Percentiles rank a stretch among this genome's conserved stretches.
These are phyloP conservation scores for Thermothielavioides terrestris DNA, from an alignment of 495 filamentous ascomycete genomes.

Conservation along the genomic window DNA sequence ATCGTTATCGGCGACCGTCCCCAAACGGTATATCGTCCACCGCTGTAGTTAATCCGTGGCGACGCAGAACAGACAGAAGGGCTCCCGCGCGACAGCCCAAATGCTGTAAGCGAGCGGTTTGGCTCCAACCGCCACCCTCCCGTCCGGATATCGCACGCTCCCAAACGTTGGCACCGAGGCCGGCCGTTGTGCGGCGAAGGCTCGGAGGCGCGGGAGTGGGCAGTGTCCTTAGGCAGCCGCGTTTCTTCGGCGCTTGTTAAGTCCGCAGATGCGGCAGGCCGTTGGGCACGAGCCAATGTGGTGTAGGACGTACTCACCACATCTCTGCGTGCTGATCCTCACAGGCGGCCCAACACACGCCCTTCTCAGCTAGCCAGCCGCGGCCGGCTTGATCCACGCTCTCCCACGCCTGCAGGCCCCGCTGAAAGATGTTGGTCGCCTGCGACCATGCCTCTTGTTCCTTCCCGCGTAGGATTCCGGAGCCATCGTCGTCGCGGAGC, in stretches of 20 bases:
- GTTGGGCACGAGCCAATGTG: background rate
- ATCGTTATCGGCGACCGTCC: background rate
- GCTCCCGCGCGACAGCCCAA: conserved; percentile 78
- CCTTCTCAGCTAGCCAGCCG: conserved; percentile 84
- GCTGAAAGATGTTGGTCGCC: conserved; percentile 87
- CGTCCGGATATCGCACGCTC: conserved; percentile 60
- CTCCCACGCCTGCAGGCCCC: conserved; percentile 76
- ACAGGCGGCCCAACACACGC: conserved; percentile 80
- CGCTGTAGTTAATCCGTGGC: conserved; percentile 71
- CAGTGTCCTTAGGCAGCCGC: background rate
- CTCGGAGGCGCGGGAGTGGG: background rate
- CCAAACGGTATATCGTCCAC: conserved; percentile 17
- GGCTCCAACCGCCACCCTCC: conserved; percentile 62
- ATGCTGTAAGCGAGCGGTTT: conserved; percentile 62
- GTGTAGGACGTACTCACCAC: conserved; percentile 42
- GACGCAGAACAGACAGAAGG: conserved; percentile 87
- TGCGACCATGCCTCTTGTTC: conserved; percentile 62
- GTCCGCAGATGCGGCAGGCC: too few species aligned
- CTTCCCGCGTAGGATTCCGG: conserved; percentile 53
- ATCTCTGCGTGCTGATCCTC: conserved; percentile 62
- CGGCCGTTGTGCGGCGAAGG: background rate
- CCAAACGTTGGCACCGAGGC: too few species aligned
- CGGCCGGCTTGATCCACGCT: conserved; percentile 75
- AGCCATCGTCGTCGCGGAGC: conserved; percentile 69
- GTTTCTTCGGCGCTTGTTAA: background rate